Evolutionary conservation across 192 early-diverging fungal genomes (phyloP), one percentile per base, ranked within the genome.

Genomic region (Fimicolochytrium jonesii): DNA sequence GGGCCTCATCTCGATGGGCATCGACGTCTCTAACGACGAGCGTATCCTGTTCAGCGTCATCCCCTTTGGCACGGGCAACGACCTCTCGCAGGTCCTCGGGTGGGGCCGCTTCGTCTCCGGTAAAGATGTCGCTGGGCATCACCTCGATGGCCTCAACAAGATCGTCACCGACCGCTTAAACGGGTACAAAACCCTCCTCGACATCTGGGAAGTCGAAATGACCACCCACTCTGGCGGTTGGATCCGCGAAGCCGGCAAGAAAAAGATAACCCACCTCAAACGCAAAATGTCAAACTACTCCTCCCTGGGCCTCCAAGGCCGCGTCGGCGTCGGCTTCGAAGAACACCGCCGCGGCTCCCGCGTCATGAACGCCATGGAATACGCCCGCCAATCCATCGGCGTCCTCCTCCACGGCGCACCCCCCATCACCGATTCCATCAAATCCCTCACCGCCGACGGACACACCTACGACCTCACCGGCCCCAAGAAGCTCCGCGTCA

Each of bases 11-110:
- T 62, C 64, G 28, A 74, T 86, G 54, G 74, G 76, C 23, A 77
- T 87, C 44, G 80, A 86, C 44, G 72, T 85, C 26, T 15, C 53
- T 17, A 73, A 84, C 32, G 77, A 66, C 22, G 55, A 53, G 6
- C 53, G 64, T 6, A 32, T 66, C 20, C 55, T 58, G 10, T 66
- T 66, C 22, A 58, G 78, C n/a, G 68, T 89, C 63, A 87, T 87
- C 35, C 88, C 88, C 4, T 89, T 88, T 54, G 88, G 88, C 23
- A 88, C 88, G 0, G 87, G 87, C 44, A 89, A 89, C 61, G 87
- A 89, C 62, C 80, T 89, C 61, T 76, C 73, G n/a, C 85, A 89
- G 51, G 86, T 86, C 32, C 71, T 89, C 28, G 88, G 88, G 13
- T 89, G 88, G 88, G 88, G 86, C 0, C 86, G 88, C 39, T 88